These are phyloP conservation scores for Backusella tarrabulga DNA, from an alignment of 192 early-diverging fungal genomes.

Conservation along the genomic window DNA sequence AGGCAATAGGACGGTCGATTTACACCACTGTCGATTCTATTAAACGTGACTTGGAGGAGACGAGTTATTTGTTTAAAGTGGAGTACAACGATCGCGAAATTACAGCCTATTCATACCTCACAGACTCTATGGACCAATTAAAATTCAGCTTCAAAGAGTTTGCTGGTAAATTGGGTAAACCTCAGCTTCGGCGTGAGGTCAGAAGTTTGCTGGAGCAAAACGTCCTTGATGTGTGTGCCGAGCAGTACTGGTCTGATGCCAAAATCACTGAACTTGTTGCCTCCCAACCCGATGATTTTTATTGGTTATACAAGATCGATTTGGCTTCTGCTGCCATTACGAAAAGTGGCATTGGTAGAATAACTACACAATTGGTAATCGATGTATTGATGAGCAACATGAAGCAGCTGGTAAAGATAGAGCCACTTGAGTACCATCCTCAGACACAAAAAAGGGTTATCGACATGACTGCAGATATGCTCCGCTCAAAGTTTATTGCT, in stretches of 20 bases:
- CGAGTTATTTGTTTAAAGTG: constrained; percentile 97
- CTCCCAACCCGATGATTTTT: constrained; percentile 57
- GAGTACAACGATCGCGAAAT: constrained; percentile 96
- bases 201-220: constrained; percentile 87
- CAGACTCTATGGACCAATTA: constrained; percentile 88
- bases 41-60: constrained; percentile 89
- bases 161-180: constrained; percentile 85
- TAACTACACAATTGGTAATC: constrained; percentile 89
- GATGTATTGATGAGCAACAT: constrained; percentile 85
- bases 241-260: constrained; percentile 89
- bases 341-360: constrained; percentile 88
- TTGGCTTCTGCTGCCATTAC: constrained; percentile 83
- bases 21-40: constrained; percentile 84
- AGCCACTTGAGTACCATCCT: constrained; percentile 86
- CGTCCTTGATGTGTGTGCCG: constrained; percentile 85
- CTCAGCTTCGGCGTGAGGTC: constrained; percentile 87
- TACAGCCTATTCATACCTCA: constrained; percentile 92
- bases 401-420: constrained; percentile 68
- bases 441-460: constrained; percentile 76
- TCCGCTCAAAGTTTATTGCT: constrained; percentile 82
- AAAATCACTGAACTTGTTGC: constrained; percentile 64
- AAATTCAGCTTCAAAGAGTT: constrained; percentile 97
- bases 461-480: constrained; percentile 78
- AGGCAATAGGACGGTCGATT: constrained; percentile 86
- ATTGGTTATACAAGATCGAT: constrained; percentile 85